A percentile compares a stretch with the other conserved stretches of the same genome.
Evolutionary conservation across 805 yeast genomes (phyloP).

Genomic region (Wickerhamomyces xylosicus): DNA sequence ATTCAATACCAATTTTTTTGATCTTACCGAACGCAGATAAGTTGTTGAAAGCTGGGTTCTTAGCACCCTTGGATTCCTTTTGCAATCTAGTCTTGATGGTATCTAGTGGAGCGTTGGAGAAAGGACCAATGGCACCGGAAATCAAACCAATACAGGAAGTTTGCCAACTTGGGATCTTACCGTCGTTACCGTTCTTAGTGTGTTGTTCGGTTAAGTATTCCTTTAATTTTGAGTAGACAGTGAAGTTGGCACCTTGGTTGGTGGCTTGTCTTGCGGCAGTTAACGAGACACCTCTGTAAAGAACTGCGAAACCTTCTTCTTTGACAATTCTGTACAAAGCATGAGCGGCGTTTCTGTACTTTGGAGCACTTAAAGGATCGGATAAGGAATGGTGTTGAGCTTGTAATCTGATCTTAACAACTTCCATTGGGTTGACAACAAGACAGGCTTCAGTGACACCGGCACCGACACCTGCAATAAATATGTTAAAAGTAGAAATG

Average conservation of each 20-base stretch:
- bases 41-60: constrained; percentile 22
- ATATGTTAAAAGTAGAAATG: constrained; percentile 65
- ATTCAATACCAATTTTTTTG: constrained; percentile 65
- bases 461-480: constrained; percentile 92
- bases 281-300: constrained; percentile 89
- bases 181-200: constrained; percentile 24
- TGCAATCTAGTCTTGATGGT: constrained; percentile 96
- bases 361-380: constrained; percentile 68
- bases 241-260: constrained; percentile 96
- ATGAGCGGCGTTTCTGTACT: constrained; percentile 88
- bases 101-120: constrained; percentile 95
- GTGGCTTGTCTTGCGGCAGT: constrained; percentile 98
- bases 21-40: constrained; percentile 68
- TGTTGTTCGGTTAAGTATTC: constrained; percentile 58
- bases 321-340: constrained; percentile 73
- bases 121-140: constrained; percentile 96
- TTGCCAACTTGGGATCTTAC: constrained; percentile 80
- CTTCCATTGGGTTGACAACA: constrained; percentile 96
- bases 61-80: constrained; percentile 60
- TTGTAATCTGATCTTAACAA: constrained; percentile 90
- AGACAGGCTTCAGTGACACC: constrained; percentile 93
- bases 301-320: constrained; percentile 84
- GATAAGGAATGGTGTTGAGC: constrained; percentile 89
- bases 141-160: constrained; percentile 84
- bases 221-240: constrained; percentile 83